Percentiles rank a stretch among this genome's conserved stretches.
These are phyloP conservation scores for Coprinellus micaceus DNA, from an alignment of 768 basidiomycete genomes.

Conservation along the genomic window DNA sequence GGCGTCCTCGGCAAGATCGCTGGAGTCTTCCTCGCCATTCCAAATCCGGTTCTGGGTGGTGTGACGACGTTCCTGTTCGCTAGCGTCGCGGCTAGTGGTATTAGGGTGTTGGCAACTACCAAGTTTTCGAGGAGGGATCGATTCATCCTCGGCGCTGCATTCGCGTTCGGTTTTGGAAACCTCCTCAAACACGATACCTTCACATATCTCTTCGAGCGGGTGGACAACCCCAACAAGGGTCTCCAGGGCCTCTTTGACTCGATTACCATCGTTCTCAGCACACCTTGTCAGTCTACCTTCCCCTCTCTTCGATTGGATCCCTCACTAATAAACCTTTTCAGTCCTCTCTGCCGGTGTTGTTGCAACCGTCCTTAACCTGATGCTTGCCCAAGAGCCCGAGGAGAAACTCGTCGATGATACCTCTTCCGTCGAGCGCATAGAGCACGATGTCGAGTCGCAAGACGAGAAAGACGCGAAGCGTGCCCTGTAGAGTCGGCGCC, in stretches of 20 bases:
- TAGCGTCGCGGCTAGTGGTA: conserved; percentile 64
- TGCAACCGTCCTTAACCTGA: conserved; percentile 53
- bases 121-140: conserved; percentile 61
- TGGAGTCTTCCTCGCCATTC: conserved; percentile 82
- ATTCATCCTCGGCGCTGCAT: conserved; percentile 65
- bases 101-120: conserved; percentile 62
- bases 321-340: conserved; percentile 20
- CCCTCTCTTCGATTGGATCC: not conserved
- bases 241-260: conserved; percentile 69
- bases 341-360: conserved; percentile 58
- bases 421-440: conserved; percentile 23
- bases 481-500: not conserved
- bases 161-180: conserved; percentile 70
- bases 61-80: conserved; percentile 88
- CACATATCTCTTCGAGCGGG: conserved; percentile 65
- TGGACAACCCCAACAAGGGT: conserved; percentile 47
- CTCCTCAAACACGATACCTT: conserved; percentile 64
- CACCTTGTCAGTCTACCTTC: conserved; percentile 59
- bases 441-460: conserved; percentile 9
- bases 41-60: conserved; percentile 77
- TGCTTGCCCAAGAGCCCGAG: conserved; percentile 42
- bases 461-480: not conserved
- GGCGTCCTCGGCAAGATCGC: conserved; percentile 80
- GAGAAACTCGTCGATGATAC: conserved; percentile 18
- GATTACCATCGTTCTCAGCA: conserved; percentile 76